Evolutionary conservation across 495 filamentous ascomycete genomes (phyloP), one percentile per base, ranked within the genome.

Genomic region (Aspergillus haitiensis): DNA sequence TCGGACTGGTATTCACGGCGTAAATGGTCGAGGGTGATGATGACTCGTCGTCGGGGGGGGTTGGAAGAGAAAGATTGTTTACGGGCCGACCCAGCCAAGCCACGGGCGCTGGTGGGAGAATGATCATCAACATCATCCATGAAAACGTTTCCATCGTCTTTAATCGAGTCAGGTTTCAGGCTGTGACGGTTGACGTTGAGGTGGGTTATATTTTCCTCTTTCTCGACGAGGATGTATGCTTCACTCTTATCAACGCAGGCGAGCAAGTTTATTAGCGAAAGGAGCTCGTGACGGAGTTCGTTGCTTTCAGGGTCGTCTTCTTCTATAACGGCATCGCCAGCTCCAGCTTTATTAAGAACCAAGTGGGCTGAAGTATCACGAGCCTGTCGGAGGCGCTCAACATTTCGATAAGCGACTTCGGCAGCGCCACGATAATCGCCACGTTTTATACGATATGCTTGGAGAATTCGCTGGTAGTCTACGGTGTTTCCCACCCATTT

Each of bases 391-490:
- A 83, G 74, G 44, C 81, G 81, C 64, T 86, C 83, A 12, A 90
- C 77, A 15, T 80, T 79, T 50, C 85, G 80, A 40, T 92, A 80
- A 27, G 95, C 81, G 46, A 92, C 82, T 46, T 87, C 83, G 0
- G 94, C 92, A 3, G 90, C 94, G 50, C 93, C 94, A 39, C 93
- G 90, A 74, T 90, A 94, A 70, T 98, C 90, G 55, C 84, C 82
- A 52, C 86, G 88, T 62, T 84, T 83, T 56, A 97, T 86, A 53
- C 95, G 86, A 82, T 91, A 98, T 18, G 92, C 85, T 64, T 96
- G 94, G 32, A 98, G 84, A 45, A 96, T 86, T 64, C 91, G 88
- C 67, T 88, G 88, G 72, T 89, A 93, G 7, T 81, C 78, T 0
- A 75, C 72, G 2, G 72, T 70, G 57, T 52, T 62, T 39, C 74